A percentile compares a stretch with the other conserved stretches of the same genome.
Evolutionary conservation across 1,139 yeast genomes (phyloP).

Genomic region (Blastobotrys ciferrii): DNA sequence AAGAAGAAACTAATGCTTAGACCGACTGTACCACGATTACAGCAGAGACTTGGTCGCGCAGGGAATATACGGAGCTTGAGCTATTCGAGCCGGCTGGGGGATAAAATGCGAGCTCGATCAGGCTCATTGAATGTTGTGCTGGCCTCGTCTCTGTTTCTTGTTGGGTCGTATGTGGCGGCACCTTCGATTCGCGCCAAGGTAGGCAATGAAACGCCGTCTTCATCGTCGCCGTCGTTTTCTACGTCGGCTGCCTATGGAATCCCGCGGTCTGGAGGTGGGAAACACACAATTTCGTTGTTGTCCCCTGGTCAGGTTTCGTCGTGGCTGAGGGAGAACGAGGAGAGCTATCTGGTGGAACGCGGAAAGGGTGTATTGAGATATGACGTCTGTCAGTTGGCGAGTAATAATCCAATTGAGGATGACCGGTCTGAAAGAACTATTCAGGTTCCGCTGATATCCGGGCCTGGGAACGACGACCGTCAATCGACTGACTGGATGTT

Average conservation of each 20-base stretch:
- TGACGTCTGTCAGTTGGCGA: constrained; percentile 85
- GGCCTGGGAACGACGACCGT: constrained; percentile 22
- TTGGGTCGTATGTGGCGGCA: constrained; percentile 12
- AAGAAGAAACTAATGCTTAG: no score
- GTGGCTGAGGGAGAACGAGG: constrained; percentile 70
- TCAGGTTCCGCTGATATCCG: constrained; percentile 62
- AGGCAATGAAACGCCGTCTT: constrained; percentile 7
- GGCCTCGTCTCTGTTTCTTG: constrained; percentile 14
- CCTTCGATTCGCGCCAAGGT: constrained; percentile 1
- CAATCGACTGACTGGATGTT: constrained; percentile 83
- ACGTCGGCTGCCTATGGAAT: constrained; percentile 4
- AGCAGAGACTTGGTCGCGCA: no score
- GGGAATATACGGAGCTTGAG: no score
- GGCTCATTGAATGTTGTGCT: constrained; percentile 8
- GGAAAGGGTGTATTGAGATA: constrained; percentile 92
- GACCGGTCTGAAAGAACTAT: constrained; percentile 85
- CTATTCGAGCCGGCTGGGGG: no score
- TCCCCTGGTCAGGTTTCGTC: constrained; percentile 73
- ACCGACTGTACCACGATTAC: no score
- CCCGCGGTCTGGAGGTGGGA: constrained; percentile 11
- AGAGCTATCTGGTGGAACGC: constrained; percentile 74
- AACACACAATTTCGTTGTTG: constrained; percentile 41
- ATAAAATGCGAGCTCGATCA: constrained; percentile 4
- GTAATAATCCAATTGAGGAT: constrained; percentile 93
- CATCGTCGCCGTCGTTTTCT: not conserved